Percentiles rank a stretch among this genome's conserved stretches.
phyloP scores from a whole-genome alignment of 306 rosid species.

The Macrotyloma uniflorum region DNA sequence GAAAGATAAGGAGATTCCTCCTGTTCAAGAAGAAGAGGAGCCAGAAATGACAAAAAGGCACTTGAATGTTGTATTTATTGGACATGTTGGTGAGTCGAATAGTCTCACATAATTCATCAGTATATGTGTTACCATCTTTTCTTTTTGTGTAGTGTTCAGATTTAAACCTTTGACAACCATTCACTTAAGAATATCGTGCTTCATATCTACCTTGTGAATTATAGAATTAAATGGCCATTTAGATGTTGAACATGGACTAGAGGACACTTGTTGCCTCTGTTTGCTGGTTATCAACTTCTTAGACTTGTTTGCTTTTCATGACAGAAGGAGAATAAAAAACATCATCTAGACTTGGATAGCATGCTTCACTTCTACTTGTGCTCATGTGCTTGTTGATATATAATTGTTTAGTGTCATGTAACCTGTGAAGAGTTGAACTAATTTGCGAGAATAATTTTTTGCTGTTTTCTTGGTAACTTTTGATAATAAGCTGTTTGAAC shows the following conservation, averaged over 20 bases:
- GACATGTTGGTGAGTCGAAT: conserved; percentile 87
- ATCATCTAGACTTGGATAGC: background rate
- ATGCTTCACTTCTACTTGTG: background rate
- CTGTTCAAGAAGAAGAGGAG: conserved; percentile 45
- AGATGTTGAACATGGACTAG: conserved; percentile 13
- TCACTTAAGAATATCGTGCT: background rate
- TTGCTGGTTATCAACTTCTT: background rate
- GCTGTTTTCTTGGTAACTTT: background rate
- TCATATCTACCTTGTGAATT: conserved; percentile 20
- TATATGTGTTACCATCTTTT: background rate
- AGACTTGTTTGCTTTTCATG: background rate
- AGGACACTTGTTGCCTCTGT: conserved; percentile 21
- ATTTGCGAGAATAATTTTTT: conserved; percentile 2
- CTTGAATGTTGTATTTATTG: conserved; percentile 92
- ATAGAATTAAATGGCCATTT: conserved; percentile 23
- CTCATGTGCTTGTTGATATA: conserved; percentile 19
- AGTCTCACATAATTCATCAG: conserved; percentile 9
- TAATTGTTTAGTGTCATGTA: conserved; percentile 10
- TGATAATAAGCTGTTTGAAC: background rate
- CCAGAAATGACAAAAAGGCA: conserved; percentile 64
- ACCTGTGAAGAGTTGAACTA: background rate
- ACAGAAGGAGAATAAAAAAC: background rate
- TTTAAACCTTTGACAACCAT: background rate
- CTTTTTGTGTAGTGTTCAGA: background rate
- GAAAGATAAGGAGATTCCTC: conserved; percentile 55